Evolutionary conservation across 2,329 filamentous ascomycete species (phyloP).

Genomic region (Pseudogymnoascus sp.): DNA sequence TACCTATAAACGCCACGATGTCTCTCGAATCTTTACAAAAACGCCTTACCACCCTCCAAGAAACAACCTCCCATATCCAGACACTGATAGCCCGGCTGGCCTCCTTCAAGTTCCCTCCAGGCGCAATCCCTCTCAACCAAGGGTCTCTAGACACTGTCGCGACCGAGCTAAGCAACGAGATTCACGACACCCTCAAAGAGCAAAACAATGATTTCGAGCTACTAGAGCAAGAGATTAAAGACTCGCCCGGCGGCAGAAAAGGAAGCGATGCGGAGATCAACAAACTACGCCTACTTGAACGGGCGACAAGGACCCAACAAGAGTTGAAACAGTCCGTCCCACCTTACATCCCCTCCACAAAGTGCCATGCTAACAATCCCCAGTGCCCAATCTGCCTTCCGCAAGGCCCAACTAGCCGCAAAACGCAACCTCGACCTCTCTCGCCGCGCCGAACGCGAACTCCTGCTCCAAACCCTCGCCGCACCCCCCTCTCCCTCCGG

Average conservation of each 20-base stretch:
- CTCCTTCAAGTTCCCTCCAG: constrained; percentile 50
- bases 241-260: constrained; percentile 46
- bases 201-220: constrained; percentile 79
- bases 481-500: constrained; percentile 31
- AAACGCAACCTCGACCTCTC: constrained; percentile 67
- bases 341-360: not conserved
- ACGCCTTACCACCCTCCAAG: constrained; percentile 53
- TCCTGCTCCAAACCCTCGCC: constrained; percentile 61
- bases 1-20: constrained; percentile 37
- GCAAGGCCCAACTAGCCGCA: constrained; percentile 72
- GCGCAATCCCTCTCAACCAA: constrained; percentile 44
- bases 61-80: constrained; percentile 49
- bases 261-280: constrained; percentile 52
- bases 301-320: constrained; percentile 56
- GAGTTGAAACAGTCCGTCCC: constrained; percentile 62
- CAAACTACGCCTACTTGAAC: constrained; percentile 57
- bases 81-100: constrained; percentile 53
- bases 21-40: constrained; percentile 54
- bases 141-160: constrained; percentile 27
- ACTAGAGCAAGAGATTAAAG: constrained; percentile 68
- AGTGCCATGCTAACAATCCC: not conserved
- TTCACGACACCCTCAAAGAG: constrained; percentile 67
- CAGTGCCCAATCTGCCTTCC: constrained; percentile 60
- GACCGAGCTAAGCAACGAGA: constrained; percentile 67
- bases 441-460: constrained; percentile 66